A percentile compares a stretch with the other conserved stretches of the same genome.
Conservation (phyloP, 441 rosid species). For the Omphalea diandra region DNA sequence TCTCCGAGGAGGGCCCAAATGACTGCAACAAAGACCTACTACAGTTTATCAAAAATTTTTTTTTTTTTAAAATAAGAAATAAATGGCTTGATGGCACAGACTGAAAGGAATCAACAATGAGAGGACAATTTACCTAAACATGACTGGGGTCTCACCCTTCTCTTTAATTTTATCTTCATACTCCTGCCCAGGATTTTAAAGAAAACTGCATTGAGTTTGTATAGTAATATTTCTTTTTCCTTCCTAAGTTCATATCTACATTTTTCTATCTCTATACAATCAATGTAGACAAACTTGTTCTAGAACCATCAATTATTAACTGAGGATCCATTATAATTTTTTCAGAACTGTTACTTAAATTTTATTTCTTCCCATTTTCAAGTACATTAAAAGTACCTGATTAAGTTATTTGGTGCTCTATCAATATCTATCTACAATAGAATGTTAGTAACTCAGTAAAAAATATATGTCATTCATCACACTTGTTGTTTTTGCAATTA, state of each 20-base stretch:
- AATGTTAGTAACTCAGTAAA: not conserved
- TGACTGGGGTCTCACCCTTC: constrained; percentile 91
- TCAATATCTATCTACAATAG: not conserved
- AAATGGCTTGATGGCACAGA: constrained; percentile 1
- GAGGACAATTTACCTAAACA: constrained; percentile 68
- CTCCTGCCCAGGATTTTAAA: constrained; percentile 47
- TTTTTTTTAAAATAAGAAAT: constrained; percentile 14
- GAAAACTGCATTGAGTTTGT: not conserved
- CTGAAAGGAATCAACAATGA: constrained; percentile 11
- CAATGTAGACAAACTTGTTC: not conserved
- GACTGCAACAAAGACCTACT: constrained; percentile 56
- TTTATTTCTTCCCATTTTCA: not conserved
- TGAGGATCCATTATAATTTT: not conserved
- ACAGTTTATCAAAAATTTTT: constrained; percentile 28
- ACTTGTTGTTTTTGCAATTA: not conserved
- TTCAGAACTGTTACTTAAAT: not conserved
- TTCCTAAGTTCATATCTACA: not conserved
- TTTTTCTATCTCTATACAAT: not conserved
- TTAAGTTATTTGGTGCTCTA: not conserved
- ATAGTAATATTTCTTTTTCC: not conserved
- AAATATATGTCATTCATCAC: constrained; percentile 1
- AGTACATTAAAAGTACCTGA: not conserved
- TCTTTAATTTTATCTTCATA: constrained; percentile 91
- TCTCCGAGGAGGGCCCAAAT: constrained; percentile 79
- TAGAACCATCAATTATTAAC: not conserved